Conservation (phyloP, 495 filamentous ascomycete species). For the Immersiella caudata region DNA sequence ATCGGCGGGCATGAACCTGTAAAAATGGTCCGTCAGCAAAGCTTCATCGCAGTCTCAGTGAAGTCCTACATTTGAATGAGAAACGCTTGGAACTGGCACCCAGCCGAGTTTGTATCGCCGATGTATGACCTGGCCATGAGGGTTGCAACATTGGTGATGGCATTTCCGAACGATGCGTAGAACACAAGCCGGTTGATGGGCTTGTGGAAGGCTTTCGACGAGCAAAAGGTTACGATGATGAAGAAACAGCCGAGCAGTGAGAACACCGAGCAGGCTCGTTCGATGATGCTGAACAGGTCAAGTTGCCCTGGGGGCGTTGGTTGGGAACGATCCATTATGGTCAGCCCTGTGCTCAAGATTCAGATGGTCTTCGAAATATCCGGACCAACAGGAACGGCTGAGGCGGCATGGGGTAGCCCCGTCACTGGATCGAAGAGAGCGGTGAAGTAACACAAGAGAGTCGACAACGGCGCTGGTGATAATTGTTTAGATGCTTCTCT, state of each 20-base stretch:
- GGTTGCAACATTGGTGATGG: slow-evolving; percentile 78
- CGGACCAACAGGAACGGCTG: not conserved
- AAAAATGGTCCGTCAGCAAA: slow-evolving; percentile 1
- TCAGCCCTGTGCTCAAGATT: not conserved
- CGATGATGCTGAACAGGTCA: slow-evolving; percentile 61
- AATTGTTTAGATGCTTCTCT: not conserved
- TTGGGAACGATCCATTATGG: slow-evolving; percentile 17
- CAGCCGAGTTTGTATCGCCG: slow-evolving; percentile 45
- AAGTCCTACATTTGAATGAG: slow-evolving; percentile 68
- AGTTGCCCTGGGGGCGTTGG: slow-evolving; percentile 21
- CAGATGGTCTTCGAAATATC: not conserved
- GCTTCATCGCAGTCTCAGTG: not conserved
- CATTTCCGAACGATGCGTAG: slow-evolving; percentile 82
- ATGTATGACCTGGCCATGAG: slow-evolving; percentile 68
- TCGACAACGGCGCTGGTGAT: not conserved
- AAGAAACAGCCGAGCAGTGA: slow-evolving; percentile 74
- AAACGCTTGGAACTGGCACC: slow-evolving; percentile 79
- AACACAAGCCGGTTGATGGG: slow-evolving; percentile 90
- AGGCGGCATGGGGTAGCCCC: slow-evolving; percentile 4
- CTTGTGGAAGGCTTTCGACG: slow-evolving; percentile 66
- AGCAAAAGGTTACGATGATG: slow-evolving; percentile 71
- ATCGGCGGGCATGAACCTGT: slow-evolving; percentile 78
- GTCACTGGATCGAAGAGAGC: no score
- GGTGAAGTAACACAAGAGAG: not conserved
- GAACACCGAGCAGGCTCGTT: slow-evolving; percentile 68